These are phyloP conservation scores for Santalum album DNA, from an alignment of 164 flowering plant genomes.

Conservation along the genomic window DNA sequence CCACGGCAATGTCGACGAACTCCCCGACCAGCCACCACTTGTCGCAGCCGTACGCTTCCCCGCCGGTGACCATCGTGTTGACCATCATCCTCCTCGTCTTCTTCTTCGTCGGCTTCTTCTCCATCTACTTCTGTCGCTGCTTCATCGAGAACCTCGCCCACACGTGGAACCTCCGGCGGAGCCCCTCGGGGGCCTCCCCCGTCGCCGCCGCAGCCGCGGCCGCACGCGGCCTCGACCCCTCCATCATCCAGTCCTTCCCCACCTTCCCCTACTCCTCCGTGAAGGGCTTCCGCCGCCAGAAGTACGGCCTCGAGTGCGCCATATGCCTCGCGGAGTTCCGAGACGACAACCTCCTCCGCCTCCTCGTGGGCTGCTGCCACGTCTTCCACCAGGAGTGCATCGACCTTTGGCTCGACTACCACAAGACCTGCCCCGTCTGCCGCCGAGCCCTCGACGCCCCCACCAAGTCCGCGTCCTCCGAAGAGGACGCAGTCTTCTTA, in stretches of 20 bases:
- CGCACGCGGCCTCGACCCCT: constrained; percentile 44
- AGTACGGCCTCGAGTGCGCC: constrained; percentile 58
- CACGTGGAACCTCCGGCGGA: constrained; percentile 18
- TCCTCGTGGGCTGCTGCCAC: constrained; percentile 54
- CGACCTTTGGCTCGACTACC: constrained; percentile 72
- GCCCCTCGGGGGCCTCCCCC: constrained; percentile 16
- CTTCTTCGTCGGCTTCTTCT: constrained; percentile 55
- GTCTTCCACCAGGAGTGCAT: constrained; percentile 83
- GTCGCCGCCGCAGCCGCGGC: neutral
- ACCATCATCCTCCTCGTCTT: constrained; percentile 40
- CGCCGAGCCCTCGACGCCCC: constrained; percentile 37
- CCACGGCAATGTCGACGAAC: neutral
- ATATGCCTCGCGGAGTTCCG: constrained; percentile 64
- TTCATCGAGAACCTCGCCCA: constrained; percentile 18
- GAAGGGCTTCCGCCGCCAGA: constrained; percentile 34
- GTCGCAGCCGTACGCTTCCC: constrained; percentile 10
- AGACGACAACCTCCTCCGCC: constrained; percentile 40
- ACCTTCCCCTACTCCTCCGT: constrained; percentile 41
- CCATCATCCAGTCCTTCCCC: constrained; percentile 48
- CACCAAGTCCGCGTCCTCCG: neutral
- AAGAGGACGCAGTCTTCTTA: constrained; percentile 2
- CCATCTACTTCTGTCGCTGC: constrained; percentile 54
- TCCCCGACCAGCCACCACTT: neutral
- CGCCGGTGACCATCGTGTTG: constrained; percentile 35
- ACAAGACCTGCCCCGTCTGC: constrained; percentile 77